Percentiles rank a stretch among this genome's conserved stretches.
phyloP scores from a whole-genome alignment of 495 filamentous ascomycete species.

The Penicillium riverlandense region DNA sequence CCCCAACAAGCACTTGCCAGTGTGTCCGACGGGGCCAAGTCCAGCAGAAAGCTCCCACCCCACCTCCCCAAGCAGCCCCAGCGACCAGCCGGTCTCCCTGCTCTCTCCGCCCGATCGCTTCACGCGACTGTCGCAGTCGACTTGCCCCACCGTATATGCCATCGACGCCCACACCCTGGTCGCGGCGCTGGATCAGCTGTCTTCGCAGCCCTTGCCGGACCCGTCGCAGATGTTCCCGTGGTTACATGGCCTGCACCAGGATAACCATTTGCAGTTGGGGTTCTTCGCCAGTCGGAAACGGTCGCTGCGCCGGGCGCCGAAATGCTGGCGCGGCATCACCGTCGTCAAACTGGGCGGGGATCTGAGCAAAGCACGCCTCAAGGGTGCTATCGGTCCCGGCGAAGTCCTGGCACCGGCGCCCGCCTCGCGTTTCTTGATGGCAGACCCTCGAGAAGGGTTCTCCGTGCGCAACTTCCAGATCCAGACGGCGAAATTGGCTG shows the following conservation, averaged over 20 bases:
- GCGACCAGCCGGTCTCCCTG: conserved; percentile 53
- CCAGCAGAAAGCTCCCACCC: conserved; percentile 52
- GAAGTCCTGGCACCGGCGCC: conserved; percentile 65
- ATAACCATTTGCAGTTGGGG: conserved; percentile 78
- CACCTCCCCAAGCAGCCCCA: conserved; percentile 27
- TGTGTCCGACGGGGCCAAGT: conserved; percentile 71
- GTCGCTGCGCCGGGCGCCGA: conserved; percentile 63
- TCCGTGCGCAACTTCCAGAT: conserved; percentile 95
- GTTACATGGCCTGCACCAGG: conserved; percentile 89
- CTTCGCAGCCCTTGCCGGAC: conserved; percentile 75
- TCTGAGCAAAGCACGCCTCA: conserved; percentile 64
- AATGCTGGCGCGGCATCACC: conserved; percentile 73
- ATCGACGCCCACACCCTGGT: conserved; percentile 63
- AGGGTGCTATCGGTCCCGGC: conserved; percentile 73
- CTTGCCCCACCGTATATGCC: conserved; percentile 54
- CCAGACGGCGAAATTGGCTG: conserved; percentile 81
- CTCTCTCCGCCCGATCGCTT: conserved; percentile 68
- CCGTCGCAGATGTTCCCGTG: conserved; percentile 87
- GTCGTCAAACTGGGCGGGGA: conserved; percentile 86
- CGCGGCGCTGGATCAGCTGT: conserved; percentile 63
- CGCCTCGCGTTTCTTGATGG: conserved; percentile 39
- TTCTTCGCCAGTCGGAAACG: conserved; percentile 80
- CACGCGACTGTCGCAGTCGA: conserved; percentile 44
- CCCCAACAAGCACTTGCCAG: conserved; percentile 85
- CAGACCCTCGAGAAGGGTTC: conserved; percentile 79